Base-by-base conservation (phyloP, 129 eudicot genomes). In the Tanacetum coccineum region DNA sequence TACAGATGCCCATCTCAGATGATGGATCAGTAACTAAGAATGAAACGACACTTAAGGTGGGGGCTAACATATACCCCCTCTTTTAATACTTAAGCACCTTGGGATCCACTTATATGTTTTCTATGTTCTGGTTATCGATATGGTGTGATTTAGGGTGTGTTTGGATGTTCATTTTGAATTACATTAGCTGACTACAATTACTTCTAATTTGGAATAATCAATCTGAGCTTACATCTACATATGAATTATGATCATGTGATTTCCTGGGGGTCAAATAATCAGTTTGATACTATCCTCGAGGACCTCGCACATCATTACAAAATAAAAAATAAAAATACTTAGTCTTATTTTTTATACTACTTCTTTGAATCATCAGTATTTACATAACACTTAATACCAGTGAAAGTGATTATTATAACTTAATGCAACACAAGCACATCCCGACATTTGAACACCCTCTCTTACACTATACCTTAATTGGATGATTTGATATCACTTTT, bases 31-130 rank as follows among this genome's bases (percentile, higher is more conserved):
- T 57, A 67, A 73, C 67, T 13, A 67, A 74, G 66, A 80, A 58
- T 66, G 71, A 58, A 63, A 50, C 61, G 11, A 65, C 81, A 17
- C 77, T 77, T 39, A 92, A 88, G 96, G 98, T 88, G 52, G 55
- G 77, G 22, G 42, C 26, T 25, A 65, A 17, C 36, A 14, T 66
- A 46, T 46, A 26, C 18, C 69, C 57, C 13, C n/a, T 26, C 51
- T 57, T 19, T 7, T 62, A 26, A 5, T 59, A 48, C 13, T 46
- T 40, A 9, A 36, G 15, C 56, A 56, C 32, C 59, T 73, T 20
- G 18, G 32, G 44, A 51, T 39, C 18, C 54, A 49, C 54, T 49
- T 49, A 7, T 49, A 13, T 13, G n/a, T 49, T 45, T 70, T 56
- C 42, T 58, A n/a, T 58, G 36, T 44, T 73, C 28, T 73, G 52